Percentiles rank a stretch among this genome's conserved stretches.
phyloP scores from a whole-genome alignment of 2,329 filamentous ascomycete species.

The Chrysoporthe puriensis region DNA sequence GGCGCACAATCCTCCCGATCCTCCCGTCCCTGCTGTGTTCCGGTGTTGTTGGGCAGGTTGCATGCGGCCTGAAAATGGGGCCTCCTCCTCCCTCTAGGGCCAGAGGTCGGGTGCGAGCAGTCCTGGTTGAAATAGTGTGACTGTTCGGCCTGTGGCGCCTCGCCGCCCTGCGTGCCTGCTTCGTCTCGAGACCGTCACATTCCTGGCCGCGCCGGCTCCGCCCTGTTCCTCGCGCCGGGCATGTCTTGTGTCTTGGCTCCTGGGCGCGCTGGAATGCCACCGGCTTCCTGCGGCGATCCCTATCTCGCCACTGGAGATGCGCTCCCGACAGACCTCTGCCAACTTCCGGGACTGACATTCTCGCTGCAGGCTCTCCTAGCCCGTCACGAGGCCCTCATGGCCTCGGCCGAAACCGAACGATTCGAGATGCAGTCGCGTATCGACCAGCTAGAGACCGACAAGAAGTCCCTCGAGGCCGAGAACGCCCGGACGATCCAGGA shows the following conservation, averaged over 20 bases:
- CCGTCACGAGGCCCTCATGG: conserved; percentile 93
- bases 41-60: conserved; percentile 16
- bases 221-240: conserved; percentile 7
- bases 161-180: background rate
- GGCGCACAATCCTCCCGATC: conserved; percentile 11
- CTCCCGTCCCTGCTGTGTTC: conserved; percentile 5
- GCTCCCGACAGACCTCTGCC: conserved; percentile 12
- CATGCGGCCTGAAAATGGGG: conserved; percentile 7
- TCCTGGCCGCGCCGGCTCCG: conserved; percentile 30
- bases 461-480: conserved; percentile 71
- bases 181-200: conserved; percentile 29
- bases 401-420: conserved; percentile 86
- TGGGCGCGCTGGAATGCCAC: conserved; percentile 15
- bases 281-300: conserved; percentile 5
- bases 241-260: conserved; percentile 12
- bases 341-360: conserved; percentile 69
- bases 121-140: background rate
- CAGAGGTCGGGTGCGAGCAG: background rate
- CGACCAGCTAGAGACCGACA: conserved; percentile 74
- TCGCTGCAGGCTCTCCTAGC: conserved; percentile 82
- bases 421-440: conserved; percentile 72
- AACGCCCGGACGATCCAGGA: conserved; percentile 82
- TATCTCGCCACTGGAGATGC: conserved; percentile 23
- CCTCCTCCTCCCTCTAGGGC: background rate
- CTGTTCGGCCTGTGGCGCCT: background rate